These are phyloP conservation scores for Talaromyces pinophilus DNA, from an alignment of 2,329 filamentous ascomycete genomes.

Conservation along the genomic window DNA sequence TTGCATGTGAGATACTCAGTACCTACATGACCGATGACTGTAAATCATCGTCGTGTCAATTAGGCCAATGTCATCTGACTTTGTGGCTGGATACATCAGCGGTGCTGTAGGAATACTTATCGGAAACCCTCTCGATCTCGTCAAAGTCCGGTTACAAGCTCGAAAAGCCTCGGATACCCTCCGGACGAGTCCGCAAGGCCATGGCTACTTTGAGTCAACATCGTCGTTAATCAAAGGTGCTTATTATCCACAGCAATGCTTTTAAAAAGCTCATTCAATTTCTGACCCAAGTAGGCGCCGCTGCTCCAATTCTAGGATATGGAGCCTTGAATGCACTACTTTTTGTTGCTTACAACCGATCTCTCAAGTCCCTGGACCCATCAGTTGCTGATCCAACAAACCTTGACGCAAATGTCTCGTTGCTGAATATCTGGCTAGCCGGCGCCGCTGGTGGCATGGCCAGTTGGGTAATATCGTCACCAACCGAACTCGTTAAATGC, in stretches of 20 bases:
- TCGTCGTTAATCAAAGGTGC: constrained; percentile 44
- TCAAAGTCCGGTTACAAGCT: constrained; percentile 79
- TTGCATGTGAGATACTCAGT: not conserved
- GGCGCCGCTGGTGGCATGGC: constrained; percentile 80
- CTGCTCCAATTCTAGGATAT: constrained; percentile 85
- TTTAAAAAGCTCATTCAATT: not conserved
- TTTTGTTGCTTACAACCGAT: constrained; percentile 87
- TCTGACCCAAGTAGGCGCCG: constrained; percentile 58
- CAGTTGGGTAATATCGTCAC: constrained; percentile 81
- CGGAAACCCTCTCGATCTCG: constrained; percentile 79
- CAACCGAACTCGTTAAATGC: constrained; percentile 90
- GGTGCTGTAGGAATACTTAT: constrained; percentile 84
- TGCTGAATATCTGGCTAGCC: constrained; percentile 73
- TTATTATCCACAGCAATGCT: constrained; percentile 8
- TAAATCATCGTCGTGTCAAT: not conserved
- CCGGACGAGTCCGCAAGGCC: constrained; percentile 25
- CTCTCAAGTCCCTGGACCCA: constrained; percentile 62
- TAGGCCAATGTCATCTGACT: constrained; percentile 74
- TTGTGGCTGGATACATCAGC: constrained; percentile 89
- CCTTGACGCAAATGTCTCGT: constrained; percentile 45
- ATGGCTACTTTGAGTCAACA: constrained; percentile 36
- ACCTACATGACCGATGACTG: not conserved
- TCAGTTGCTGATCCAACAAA: constrained; percentile 48
- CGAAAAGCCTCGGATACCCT: constrained; percentile 22
- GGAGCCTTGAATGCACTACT: constrained; percentile 88